phyloP scores from a whole-genome alignment of 257 asterid genomes.

The Perilla frutescens region DNA sequence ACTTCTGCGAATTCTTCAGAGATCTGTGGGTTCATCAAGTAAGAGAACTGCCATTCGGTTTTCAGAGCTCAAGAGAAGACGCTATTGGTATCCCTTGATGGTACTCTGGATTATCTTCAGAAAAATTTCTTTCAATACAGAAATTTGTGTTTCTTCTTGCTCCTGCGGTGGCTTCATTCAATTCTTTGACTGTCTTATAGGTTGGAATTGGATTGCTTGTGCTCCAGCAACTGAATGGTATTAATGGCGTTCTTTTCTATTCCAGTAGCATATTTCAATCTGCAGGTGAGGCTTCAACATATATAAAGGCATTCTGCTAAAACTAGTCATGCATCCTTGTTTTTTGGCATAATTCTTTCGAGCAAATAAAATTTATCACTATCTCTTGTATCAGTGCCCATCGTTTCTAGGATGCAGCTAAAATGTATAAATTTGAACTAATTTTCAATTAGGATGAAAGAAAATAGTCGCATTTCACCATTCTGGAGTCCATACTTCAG shows the following conservation, averaged over 20 bases:
- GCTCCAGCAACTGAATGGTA: slow-evolving; percentile 88
- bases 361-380: not conserved
- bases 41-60: slow-evolving; percentile 70
- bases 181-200: slow-evolving; percentile 43
- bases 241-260: slow-evolving; percentile 83
- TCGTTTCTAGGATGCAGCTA: not conserved
- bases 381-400: not conserved
- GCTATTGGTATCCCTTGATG: slow-evolving; percentile 82
- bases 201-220: slow-evolving; percentile 82
- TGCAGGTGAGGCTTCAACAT: slow-evolving; percentile 60
- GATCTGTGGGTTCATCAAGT: slow-evolving; percentile 76
- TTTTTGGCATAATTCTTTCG: not conserved
- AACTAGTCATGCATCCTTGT: not conserved
- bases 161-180: not conserved
- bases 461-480: not conserved
- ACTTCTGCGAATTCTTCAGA: slow-evolving; percentile 47
- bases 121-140: not conserved
- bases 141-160: slow-evolving; percentile 19
- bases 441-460: not conserved
- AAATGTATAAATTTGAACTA: not conserved
- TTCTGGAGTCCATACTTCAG: slow-evolving; percentile 1
- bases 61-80: slow-evolving; percentile 77
- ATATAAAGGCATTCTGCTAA: not conserved
- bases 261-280: slow-evolving; percentile 82
- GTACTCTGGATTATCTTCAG: slow-evolving; percentile 43